Evolutionary conservation across 1,284 basidiomycete species (phyloP).

Genomic region (Sphaerobolus stellatus): DNA sequence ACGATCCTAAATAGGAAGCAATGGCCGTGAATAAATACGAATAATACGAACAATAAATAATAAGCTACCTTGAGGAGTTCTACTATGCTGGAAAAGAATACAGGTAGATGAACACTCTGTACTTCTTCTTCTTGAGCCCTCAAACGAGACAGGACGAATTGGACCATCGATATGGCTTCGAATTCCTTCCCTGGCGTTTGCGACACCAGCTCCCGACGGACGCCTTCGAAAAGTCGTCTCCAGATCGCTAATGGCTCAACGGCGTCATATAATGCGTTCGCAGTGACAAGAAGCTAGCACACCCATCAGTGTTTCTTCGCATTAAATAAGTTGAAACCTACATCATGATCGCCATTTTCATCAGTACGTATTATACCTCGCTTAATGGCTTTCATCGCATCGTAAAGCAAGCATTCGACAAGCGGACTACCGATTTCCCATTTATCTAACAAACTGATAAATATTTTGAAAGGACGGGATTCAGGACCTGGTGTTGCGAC

Average conservation of each 20-base stretch:
- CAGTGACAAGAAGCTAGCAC: slow-evolving; percentile 74
- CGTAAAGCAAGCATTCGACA: slow-evolving; percentile 76
- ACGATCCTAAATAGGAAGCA: slow-evolving; percentile 5
- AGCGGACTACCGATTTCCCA: slow-evolving; percentile 91
- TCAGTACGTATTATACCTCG: slow-evolving; percentile 16
- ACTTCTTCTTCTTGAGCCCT: slow-evolving; percentile 80
- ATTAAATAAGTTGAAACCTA: slow-evolving; percentile 8
- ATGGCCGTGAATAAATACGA: not conserved
- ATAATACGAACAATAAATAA: not conserved
- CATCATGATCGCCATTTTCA: not conserved
- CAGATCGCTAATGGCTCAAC: slow-evolving; percentile 89
- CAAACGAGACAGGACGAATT: slow-evolving; percentile 73
- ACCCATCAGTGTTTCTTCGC: not conserved
- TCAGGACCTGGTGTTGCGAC: slow-evolving; percentile 66
- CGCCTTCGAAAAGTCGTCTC: slow-evolving; percentile 66
- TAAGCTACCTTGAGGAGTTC: slow-evolving; percentile 61
- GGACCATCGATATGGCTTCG: slow-evolving; percentile 60
- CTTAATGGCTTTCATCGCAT: slow-evolving; percentile 74
- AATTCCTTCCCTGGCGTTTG: slow-evolving; percentile 33
- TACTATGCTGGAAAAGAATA: slow-evolving; percentile 65
- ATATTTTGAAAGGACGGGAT: slow-evolving; percentile 90
- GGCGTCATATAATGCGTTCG: slow-evolving; percentile 88
- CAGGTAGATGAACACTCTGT: slow-evolving; percentile 75
- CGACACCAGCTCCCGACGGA: slow-evolving; percentile 46
- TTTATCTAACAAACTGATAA: slow-evolving; percentile 93